These are phyloP conservation scores for Fomitopsis schrenkii DNA, from an alignment of 1,284 basidiomycete genomes.

Conservation along the genomic window DNA sequence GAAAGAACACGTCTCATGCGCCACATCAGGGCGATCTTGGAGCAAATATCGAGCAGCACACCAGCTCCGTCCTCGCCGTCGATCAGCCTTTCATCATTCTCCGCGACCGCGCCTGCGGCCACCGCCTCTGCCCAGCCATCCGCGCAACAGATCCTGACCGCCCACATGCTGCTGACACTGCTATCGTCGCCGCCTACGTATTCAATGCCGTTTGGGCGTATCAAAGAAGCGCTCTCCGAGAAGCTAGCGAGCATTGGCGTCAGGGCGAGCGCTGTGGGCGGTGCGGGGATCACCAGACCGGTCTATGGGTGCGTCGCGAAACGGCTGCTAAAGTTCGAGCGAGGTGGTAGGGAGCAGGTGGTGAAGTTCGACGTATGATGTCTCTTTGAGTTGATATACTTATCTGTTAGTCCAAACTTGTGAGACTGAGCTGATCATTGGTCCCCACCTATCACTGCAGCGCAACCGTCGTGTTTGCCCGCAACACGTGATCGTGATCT, in stretches of 20 bases:
- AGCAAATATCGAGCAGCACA: conserved; percentile 32
- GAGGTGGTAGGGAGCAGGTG: conserved; percentile 66
- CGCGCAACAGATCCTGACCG: conserved; percentile 65
- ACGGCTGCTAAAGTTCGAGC: conserved; percentile 68
- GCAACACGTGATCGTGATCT: too few species aligned
- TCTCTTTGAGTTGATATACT: not conserved
- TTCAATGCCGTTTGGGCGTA: conserved; percentile 54
- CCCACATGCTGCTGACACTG: conserved; percentile 56
- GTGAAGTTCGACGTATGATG: not conserved
- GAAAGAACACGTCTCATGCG: conserved; percentile 11
- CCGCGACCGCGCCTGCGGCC: conserved; percentile 27
- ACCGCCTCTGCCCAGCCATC: conserved; percentile 54
- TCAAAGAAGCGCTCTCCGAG: conserved; percentile 54
- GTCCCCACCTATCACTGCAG: too few species aligned
- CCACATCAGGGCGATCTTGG: conserved; percentile 48
- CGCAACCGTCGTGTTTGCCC: too few species aligned
- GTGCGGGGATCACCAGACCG: conserved; percentile 44
- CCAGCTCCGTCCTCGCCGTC: conserved; percentile 38
- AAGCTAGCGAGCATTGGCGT: conserved; percentile 32
- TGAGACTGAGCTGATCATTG: too few species aligned
- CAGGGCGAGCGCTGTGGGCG: conserved; percentile 30
- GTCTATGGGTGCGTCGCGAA: conserved; percentile 71
- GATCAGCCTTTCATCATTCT: conserved; percentile 40
- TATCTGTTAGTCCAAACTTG: too few species aligned
- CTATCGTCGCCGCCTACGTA: conserved; percentile 48